A percentile compares a stretch with the other conserved stretches of the same genome.
phyloP scores from a whole-genome alignment of 129 eudicot genomes.

The Arctium lappa region DNA sequence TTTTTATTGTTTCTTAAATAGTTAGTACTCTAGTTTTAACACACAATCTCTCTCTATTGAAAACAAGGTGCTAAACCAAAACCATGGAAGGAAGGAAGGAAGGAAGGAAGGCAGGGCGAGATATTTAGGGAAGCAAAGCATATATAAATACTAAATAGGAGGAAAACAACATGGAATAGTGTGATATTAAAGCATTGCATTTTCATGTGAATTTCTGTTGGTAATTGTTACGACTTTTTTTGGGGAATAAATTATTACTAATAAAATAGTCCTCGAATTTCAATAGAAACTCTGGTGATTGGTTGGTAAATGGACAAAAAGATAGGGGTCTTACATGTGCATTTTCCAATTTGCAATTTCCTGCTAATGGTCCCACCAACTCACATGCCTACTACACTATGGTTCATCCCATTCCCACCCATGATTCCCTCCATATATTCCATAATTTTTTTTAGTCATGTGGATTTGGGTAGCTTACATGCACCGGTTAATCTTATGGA shows the following conservation, averaged over 20 bases:
- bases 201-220: slow-evolving; percentile 35
- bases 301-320: slow-evolving; percentile 22
- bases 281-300: not conserved
- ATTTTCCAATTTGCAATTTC: not conserved
- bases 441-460: too few relatives aligned
- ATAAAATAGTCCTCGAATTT: not conserved
- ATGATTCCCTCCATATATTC: too few relatives aligned
- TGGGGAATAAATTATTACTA: slow-evolving; percentile 1
- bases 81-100: not conserved
- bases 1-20: too few relatives aligned
- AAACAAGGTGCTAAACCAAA: slow-evolving; percentile 27
- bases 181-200: slow-evolving; percentile 28
- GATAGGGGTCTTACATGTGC: slow-evolving; percentile 10
- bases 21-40: too few relatives aligned
- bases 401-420: not conserved
- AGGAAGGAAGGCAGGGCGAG: not conserved
- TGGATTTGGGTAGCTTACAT: too few relatives aligned
- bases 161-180: slow-evolving; percentile 22
- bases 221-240: slow-evolving; percentile 31
- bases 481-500: too few relatives aligned
- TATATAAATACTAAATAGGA: slow-evolving; percentile 6
- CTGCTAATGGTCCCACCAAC: not conserved
- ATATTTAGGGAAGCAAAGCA: slow-evolving; percentile 5
- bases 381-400: not conserved
- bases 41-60: not conserved